These are phyloP conservation scores for Xylariaceae sp. DNA, from an alignment of 2,329 filamentous ascomycete species.

Conservation along the genomic window DNA sequence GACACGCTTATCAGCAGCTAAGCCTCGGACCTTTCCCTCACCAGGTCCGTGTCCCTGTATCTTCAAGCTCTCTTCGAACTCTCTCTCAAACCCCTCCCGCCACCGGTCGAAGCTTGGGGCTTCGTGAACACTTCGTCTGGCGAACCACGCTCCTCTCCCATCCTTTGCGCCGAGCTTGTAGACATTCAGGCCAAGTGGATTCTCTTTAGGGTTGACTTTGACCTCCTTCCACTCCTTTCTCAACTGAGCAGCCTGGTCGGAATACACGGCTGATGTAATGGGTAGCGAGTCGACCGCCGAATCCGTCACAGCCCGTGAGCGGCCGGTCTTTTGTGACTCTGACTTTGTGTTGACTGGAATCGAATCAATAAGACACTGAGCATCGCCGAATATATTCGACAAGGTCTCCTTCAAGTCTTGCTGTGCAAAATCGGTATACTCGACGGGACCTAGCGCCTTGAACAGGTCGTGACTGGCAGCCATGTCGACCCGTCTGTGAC, in stretches of 20 bases:
- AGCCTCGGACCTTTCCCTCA: conserved; percentile 75
- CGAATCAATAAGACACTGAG: conserved; percentile 72
- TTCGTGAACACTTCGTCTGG: conserved; percentile 76
- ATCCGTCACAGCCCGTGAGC: conserved; percentile 55
- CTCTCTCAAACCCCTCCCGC: conserved; percentile 71
- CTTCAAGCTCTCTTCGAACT: conserved; percentile 77
- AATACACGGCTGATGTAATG: conserved; percentile 48
- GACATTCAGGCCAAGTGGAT: conserved; percentile 72
- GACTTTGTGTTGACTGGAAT: conserved; percentile 57
- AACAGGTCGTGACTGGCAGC: conserved; percentile 46
- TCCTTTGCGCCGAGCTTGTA: conserved; percentile 80
- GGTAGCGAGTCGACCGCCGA: conserved; percentile 46
- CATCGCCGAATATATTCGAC: conserved; percentile 59
- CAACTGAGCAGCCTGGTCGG: conserved; percentile 54
- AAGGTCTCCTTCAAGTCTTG: conserved; percentile 55
- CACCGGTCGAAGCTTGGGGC: conserved; percentile 75
- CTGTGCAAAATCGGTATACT: conserved; percentile 42
- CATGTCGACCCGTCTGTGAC: conserved; percentile 13
- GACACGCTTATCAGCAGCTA: conserved; percentile 75
- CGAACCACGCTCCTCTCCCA: conserved; percentile 86
- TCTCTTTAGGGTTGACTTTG: conserved; percentile 68
- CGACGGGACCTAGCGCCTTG: conserved; percentile 49
- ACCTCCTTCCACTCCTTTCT: conserved; percentile 85
- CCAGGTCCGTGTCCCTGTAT: conserved; percentile 64
- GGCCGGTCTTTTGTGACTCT: conserved; percentile 41